Percentiles rank a stretch among this genome's conserved stretches.
These are phyloP conservation scores for Friedmanniomyces endolithicus DNA, from an alignment of 495 filamentous ascomycete species.

Conservation along the genomic window DNA sequence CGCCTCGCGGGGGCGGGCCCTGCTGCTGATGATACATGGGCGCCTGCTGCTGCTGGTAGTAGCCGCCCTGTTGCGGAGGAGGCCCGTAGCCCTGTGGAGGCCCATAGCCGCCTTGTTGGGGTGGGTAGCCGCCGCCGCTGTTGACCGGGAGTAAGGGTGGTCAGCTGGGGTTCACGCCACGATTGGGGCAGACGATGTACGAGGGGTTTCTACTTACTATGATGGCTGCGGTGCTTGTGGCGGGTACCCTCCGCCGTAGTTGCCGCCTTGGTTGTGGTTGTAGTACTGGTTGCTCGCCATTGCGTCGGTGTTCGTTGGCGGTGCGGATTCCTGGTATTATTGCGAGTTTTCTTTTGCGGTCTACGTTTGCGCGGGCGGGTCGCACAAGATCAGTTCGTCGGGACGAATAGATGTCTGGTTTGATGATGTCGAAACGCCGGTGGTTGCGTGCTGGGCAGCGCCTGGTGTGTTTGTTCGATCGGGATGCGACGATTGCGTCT, in stretches of 20 bases:
- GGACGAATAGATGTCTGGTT: no score
- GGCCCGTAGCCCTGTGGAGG: not conserved
- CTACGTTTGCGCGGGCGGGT: no score
- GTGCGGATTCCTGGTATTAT: not conserved
- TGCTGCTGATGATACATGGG: slow-evolving; percentile 47
- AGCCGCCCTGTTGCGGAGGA: slow-evolving; percentile 6
- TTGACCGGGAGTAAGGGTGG: not conserved
- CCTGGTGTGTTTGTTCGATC: no score
- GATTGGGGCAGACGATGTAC: no score
- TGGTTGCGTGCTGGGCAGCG: no score
- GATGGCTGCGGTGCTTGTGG: not conserved
- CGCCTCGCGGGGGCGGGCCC: slow-evolving; percentile 39
- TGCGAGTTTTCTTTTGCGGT: no score
- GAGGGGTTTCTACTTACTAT: not conserved
- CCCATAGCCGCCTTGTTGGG: not conserved
- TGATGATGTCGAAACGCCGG: no score
- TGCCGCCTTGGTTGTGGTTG: not conserved
- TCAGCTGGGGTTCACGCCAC: not conserved
- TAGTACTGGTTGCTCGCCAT: not conserved
- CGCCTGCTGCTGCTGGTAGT: slow-evolving; percentile 3
- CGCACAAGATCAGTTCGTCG: no score
- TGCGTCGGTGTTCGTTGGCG: not conserved
- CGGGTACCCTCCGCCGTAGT: not conserved
- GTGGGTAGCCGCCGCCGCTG: not conserved
- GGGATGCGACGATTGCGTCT: no score